phyloP scores from a whole-genome alignment of 495 filamentous ascomycete genomes.

The Neurospora sp. region DNA sequence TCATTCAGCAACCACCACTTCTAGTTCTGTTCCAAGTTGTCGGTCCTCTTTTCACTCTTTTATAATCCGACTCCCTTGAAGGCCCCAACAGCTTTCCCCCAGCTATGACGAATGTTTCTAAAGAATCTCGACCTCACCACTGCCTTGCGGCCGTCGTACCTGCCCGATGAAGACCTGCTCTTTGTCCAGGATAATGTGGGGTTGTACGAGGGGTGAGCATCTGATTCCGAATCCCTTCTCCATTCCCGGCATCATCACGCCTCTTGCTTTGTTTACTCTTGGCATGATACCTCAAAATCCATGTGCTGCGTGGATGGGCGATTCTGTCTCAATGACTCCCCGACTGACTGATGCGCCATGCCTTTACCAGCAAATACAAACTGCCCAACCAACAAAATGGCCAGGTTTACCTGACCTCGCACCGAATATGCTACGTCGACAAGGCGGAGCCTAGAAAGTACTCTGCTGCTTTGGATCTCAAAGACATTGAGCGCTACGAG shows the following conservation, averaged over 20 bases:
- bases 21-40: conserved; percentile 1
- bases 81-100: conserved; percentile 15
- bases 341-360: conserved; percentile 6
- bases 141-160: conserved; percentile 79
- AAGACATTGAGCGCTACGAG: conserved; percentile 82
- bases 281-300: neutral
- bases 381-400: conserved; percentile 90
- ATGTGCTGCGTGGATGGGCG: neutral
- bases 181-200: conserved; percentile 97
- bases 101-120: conserved; percentile 80
- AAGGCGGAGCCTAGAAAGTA: conserved; percentile 76
- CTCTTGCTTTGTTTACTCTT: neutral
- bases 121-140: conserved; percentile 90
- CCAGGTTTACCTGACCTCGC: conserved; percentile 90
- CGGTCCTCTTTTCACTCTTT: neutral
- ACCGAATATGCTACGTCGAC: conserved; percentile 91
- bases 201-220: conserved; percentile 85
- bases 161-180: conserved; percentile 80
- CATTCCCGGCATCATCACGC: neutral
- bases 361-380: conserved; percentile 70
- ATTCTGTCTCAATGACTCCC: neutral
- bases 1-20: neutral
- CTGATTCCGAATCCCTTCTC: conserved; percentile 1
- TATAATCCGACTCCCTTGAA: neutral
- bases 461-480: conserved; percentile 77